Base-by-base conservation (phyloP, 1,284 basidiomycete species). In the Agroathelia rolfsii region DNA sequence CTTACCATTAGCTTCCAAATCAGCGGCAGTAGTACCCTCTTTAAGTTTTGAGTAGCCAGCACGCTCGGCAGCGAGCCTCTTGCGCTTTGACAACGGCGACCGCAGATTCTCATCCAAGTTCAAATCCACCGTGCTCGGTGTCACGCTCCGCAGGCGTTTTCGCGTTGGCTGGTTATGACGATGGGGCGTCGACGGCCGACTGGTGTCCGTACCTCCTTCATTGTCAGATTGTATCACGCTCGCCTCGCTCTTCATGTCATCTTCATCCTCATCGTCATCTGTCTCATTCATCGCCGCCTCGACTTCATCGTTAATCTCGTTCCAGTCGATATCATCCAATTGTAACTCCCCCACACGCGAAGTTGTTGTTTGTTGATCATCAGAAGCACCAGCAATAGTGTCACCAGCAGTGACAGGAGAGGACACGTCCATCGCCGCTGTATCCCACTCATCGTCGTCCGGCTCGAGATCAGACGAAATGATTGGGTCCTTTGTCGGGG, bases 261-360 rank as follows among this genome's bases (percentile, higher is more conserved):
- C 43, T 22, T 66, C 69, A 20, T 54, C 55, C 6, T 57, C 59
- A 15, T 64, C 67, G 27, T 81, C 81, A 41, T 82, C 79, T 42
- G 74, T 80, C 58, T 86, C 82, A 39, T 78, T 76, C 69, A 87
- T 75, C 22, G 82, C 81, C 24, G 78, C 86, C 37, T 90, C 83
- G n/a, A 90, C 80, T 53, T 90, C 88, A 41, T 83, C 72, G 43
- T 86, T 82, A 38, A 85, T 77, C 42, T 78, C 77, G 37, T 73
- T 71, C 85, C 86, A 89, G 49, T 82, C 64, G 36, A 80, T 69
- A 20, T 65, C 66, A 32, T 61, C 61, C 28, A 74, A 59, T 44
- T 67, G 64, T 35, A 81, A 51, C 17, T 42, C 48, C 31, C 42
- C 42, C 6, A 37, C 47, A 19, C 28, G n/a, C n/a, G n/a, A n/a